Percentiles rank a stretch among this genome's conserved stretches.
These are phyloP conservation scores for Aspergillus sp. DNA, from an alignment of 2,329 filamentous ascomycete genomes.

Conservation along the genomic window DNA sequence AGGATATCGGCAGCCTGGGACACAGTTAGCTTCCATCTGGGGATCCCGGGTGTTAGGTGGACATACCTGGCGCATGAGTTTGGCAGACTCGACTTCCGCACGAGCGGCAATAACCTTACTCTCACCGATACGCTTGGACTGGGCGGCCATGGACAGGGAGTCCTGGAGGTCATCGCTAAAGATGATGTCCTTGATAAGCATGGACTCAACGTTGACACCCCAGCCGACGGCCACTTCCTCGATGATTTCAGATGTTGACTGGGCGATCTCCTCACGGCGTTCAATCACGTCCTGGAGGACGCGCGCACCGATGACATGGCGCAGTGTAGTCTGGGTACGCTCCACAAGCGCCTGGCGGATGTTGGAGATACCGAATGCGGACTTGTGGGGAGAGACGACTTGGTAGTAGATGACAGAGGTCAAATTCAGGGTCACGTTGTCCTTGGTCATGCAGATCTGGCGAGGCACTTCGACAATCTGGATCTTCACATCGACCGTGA, in stretches of 20 bases:
- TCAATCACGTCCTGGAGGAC: slow-evolving; percentile 98
- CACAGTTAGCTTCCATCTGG: slow-evolving; percentile 8
- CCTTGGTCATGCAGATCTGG: slow-evolving; percentile 99
- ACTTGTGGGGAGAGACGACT: slow-evolving; percentile 92
- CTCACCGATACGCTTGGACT: slow-evolving; percentile 97
- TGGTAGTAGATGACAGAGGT: slow-evolving; percentile 99
- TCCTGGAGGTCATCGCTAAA: slow-evolving; percentile 96
- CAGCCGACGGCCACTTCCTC: slow-evolving; percentile 91
- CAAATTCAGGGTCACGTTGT: slow-evolving; percentile 91
- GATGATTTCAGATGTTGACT: slow-evolving; percentile 94
- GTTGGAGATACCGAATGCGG: slow-evolving; percentile 93
- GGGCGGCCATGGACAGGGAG: slow-evolving; percentile 94
- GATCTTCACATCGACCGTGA: slow-evolving; percentile 97
- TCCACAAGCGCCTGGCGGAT: slow-evolving; percentile 95
- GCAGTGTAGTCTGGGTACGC: slow-evolving; percentile 95
- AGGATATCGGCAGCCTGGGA: slow-evolving; percentile 80
- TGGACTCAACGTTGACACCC: slow-evolving; percentile 95
- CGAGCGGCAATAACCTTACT: slow-evolving; percentile 97
- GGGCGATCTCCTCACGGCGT: slow-evolving; percentile 93
- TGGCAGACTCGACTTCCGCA: slow-evolving; percentile 93
- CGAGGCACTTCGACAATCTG: slow-evolving; percentile 95
- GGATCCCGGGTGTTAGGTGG: background rate
- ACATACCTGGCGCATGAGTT: slow-evolving; percentile 68
- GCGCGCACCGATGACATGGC: slow-evolving; percentile 92
- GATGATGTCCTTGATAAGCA: slow-evolving; percentile 99